A percentile compares a stretch with the other conserved stretches of the same genome.
Evolutionary conservation across 1,284 basidiomycete species (phyloP).

Genomic region (Coniferiporia sulphurascens): DNA sequence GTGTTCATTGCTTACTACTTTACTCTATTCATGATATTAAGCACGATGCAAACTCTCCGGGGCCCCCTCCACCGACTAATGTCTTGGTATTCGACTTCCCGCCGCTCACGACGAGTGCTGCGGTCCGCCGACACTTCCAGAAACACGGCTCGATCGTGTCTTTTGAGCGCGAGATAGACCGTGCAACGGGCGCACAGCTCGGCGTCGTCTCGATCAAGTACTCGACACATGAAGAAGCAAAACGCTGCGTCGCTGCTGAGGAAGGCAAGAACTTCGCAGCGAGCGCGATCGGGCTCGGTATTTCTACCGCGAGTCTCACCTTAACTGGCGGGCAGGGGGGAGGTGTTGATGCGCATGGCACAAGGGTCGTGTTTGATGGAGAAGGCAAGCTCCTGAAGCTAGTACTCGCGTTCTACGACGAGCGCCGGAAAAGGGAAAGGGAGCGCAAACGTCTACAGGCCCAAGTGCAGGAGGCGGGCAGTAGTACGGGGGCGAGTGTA

Average conservation of each 20-base stretch:
- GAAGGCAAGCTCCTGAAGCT: conserved; percentile 55
- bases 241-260: conserved; percentile 55
- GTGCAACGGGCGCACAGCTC: conserved; percentile 73
- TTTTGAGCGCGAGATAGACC: conserved; percentile 80
- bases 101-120: conserved; percentile 61
- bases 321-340: neutral
- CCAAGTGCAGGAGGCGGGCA: neutral
- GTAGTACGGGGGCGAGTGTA: conserved; percentile 8
- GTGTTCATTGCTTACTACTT: neutral
- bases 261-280: conserved; percentile 44
- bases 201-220: conserved; percentile 82
- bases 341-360: conserved; percentile 37
- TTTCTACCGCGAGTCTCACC: neutral
- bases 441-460: conserved; percentile 34
- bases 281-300: conserved; percentile 2
- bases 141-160: conserved; percentile 63
- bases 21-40: conserved; percentile 27
- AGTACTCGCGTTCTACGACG: conserved; percentile 56
- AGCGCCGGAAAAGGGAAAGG: conserved; percentile 46
- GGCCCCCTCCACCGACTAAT: conserved; percentile 70
- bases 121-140: conserved; percentile 67
- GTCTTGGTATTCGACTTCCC: conserved; percentile 75
- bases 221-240: conserved; percentile 54
- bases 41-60: conserved; percentile 76
- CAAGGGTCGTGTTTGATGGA: conserved; percentile 59